phyloP scores from a whole-genome alignment of 2,329 filamentous ascomycete species.

The Calonectria montana region DNA sequence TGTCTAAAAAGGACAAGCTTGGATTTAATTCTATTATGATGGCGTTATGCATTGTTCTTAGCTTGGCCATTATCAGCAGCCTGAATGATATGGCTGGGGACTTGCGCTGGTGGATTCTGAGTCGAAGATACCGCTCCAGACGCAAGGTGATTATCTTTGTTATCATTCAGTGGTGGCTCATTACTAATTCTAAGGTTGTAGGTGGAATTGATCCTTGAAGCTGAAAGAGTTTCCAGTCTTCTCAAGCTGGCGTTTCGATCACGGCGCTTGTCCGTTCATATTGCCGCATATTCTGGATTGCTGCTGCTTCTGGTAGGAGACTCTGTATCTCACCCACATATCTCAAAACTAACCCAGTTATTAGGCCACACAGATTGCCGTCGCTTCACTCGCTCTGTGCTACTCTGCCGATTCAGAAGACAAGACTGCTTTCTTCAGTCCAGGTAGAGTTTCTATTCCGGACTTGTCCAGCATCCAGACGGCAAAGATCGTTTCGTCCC shows the following conservation, averaged over 20 bases:
- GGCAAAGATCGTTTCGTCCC: slow-evolving; percentile 41
- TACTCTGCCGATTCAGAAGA: slow-evolving; percentile 56
- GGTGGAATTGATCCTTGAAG: slow-evolving; percentile 34
- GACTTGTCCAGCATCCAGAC: slow-evolving; percentile 50
- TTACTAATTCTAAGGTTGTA: not conserved
- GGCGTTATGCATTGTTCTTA: slow-evolving; percentile 54
- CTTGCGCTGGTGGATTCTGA: slow-evolving; percentile 59
- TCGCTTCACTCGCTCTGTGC: slow-evolving; percentile 55
- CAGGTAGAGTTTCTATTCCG: slow-evolving; percentile 51
- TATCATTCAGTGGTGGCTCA: not conserved
- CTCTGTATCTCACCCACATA: accelerated
- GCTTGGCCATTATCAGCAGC: slow-evolving; percentile 50
- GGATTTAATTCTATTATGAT: slow-evolving; percentile 57
- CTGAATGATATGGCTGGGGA: slow-evolving; percentile 57
- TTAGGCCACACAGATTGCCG: slow-evolving; percentile 54
- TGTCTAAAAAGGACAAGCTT: slow-evolving; percentile 47
- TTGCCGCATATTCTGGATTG: slow-evolving; percentile 30
- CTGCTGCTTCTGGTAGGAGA: slow-evolving; percentile 27
- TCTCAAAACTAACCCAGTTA: not conserved
- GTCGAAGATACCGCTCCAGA: slow-evolving; percentile 48
- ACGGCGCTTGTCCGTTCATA: slow-evolving; percentile 26
- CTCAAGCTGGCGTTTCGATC: slow-evolving; percentile 32
- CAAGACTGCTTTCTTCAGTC: slow-evolving; percentile 43
- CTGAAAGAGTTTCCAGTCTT: slow-evolving; percentile 34
- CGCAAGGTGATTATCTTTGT: slow-evolving; percentile 48